These are phyloP conservation scores for Beta macrorhiza DNA, from an alignment of 179 eudicot genomes.

Conservation along the genomic window DNA sequence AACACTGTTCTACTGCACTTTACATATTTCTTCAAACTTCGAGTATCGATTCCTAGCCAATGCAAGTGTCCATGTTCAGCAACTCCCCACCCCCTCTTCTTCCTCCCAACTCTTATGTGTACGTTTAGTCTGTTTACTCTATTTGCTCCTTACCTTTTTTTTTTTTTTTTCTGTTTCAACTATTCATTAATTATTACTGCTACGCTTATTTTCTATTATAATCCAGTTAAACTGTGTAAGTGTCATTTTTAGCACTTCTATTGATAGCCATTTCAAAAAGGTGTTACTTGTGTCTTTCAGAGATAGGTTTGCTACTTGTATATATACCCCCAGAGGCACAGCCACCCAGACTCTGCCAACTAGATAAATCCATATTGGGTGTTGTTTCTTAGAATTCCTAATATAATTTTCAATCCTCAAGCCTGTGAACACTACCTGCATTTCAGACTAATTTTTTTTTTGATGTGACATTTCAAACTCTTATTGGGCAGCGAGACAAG, in stretches of 20 bases:
- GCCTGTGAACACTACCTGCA: neutral
- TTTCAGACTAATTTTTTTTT: no score
- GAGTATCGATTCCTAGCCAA: no score
- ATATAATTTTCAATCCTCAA: neutral
- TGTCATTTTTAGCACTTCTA: neutral
- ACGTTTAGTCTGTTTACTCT: no score
- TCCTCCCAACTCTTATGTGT: no score
- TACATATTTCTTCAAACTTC: no score
- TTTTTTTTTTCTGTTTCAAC: neutral
- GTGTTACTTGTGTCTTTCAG: neutral
- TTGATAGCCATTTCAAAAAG: neutral
- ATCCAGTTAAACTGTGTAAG: neutral
- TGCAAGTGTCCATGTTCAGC: no score
- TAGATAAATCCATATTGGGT: neutral
- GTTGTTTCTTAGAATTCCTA: neutral
- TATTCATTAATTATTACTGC: no score
- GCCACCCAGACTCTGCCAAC: neutral
- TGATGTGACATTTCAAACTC: neutral
- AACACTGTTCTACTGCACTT: no score
- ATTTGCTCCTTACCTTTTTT: neutral
- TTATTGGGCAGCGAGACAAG: neutral
- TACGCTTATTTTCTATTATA: neutral
- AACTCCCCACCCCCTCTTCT: no score
- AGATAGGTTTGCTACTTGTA: neutral
- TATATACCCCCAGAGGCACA: neutral